These are phyloP conservation scores for Citrus unshiu DNA, from an alignment of 345 rosid genomes.

Conservation along the genomic window DNA sequence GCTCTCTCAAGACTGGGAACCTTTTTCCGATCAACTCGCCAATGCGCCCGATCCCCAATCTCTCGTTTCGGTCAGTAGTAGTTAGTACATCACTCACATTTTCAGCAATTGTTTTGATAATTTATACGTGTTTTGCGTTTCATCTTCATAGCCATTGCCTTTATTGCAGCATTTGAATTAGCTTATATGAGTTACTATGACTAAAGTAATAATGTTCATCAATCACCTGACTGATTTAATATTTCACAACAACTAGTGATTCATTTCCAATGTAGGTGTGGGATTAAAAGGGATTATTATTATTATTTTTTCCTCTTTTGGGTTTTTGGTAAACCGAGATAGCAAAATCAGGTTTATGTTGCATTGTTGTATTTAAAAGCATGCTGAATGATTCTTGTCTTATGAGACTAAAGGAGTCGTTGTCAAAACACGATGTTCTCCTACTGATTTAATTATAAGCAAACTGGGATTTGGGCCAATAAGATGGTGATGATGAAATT, in stretches of 20 bases:
- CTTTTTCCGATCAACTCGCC: conserved; percentile 80
- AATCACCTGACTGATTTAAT: too few relatives aligned
- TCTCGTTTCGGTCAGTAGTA: conserved; percentile 43
- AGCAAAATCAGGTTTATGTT: background rate
- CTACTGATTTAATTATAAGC: background rate
- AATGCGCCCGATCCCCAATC: conserved; percentile 51
- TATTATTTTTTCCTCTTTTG: background rate
- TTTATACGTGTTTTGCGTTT: background rate
- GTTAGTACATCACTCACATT: background rate
- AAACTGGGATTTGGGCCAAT: background rate
- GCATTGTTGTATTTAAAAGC: background rate
- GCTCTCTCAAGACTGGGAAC: conserved; percentile 97
- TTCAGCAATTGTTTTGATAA: background rate
- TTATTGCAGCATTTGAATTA: too few relatives aligned
- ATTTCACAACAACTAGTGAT: background rate
- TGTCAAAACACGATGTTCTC: background rate
- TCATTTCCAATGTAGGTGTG: background rate
- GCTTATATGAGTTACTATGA: too few relatives aligned
- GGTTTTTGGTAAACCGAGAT: background rate
- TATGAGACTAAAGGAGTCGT: background rate
- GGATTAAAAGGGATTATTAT: background rate
- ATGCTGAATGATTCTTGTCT: background rate
- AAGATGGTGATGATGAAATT: background rate
- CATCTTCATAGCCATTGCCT: background rate
- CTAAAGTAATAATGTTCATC: too few relatives aligned